phyloP scores from a whole-genome alignment of 805 yeast genomes.

The Lipomyces kockii region DNA sequence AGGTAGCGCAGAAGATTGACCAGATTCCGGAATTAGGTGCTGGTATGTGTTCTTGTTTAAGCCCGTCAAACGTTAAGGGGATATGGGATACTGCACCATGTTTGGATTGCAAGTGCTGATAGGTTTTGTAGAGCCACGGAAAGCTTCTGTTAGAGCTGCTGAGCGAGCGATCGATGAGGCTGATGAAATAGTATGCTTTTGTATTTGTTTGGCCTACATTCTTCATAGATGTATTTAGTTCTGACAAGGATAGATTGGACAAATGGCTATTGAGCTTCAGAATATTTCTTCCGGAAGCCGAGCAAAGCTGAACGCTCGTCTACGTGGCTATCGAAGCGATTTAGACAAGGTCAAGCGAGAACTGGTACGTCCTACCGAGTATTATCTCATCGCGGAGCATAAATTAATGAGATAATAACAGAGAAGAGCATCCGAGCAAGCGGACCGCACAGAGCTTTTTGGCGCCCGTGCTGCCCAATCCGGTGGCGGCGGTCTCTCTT shows the following conservation, averaged over 20 bases:
- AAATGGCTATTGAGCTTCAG: conserved; percentile 84
- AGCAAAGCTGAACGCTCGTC: conserved; percentile 70
- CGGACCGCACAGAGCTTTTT: conserved; percentile 73
- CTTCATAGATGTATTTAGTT: background rate
- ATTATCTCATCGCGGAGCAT: background rate
- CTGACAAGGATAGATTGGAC: conserved; percentile 58
- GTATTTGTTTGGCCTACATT: background rate
- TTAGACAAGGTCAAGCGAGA: conserved; percentile 60
- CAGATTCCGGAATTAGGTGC: conserved; percentile 57
- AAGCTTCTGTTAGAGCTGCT: conserved; percentile 59
- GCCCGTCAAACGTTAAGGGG: too few species aligned
- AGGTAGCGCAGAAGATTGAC: conserved; percentile 67
- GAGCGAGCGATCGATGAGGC: conserved; percentile 80
- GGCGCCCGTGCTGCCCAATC: conserved; percentile 55
- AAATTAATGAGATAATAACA: background rate
- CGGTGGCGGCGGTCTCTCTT: conserved; percentile 32
- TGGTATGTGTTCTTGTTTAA: conserved; percentile 39
- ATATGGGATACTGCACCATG: background rate
- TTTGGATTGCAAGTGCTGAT: conserved; percentile 1
- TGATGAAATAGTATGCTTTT: conserved; percentile 59
- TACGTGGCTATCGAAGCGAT: conserved; percentile 71
- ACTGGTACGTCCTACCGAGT: conserved; percentile 23
- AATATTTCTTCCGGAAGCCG: conserved; percentile 77
- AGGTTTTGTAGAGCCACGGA: conserved; percentile 52
- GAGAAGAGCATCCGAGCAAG: conserved; percentile 65